Evolutionary conservation across 202 grass and related monocot genomes (phyloP).

Genomic region (Carex arenaria): DNA sequence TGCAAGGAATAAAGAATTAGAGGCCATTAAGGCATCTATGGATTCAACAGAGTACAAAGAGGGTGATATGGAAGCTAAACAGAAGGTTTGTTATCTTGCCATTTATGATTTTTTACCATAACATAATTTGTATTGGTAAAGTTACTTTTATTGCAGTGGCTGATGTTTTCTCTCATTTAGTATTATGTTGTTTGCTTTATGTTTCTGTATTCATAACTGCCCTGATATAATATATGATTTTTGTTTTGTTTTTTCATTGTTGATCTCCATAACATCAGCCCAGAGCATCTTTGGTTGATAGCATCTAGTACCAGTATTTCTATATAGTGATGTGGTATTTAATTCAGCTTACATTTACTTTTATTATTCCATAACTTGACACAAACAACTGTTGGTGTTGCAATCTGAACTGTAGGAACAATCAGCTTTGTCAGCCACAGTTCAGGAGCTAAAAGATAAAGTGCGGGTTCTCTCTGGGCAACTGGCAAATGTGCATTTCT

Average conservation of each 20-base stretch:
- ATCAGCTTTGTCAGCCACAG: constrained; percentile 40
- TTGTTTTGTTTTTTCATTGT: background rate
- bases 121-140: background rate
- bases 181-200: background rate
- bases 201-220: background rate
- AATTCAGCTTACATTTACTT: background rate
- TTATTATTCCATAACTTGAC: background rate
- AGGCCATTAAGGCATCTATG: constrained; percentile 62
- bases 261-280: background rate
- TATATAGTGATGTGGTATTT: background rate
- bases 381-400: background rate
- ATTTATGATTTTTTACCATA: background rate
- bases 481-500: constrained; percentile 65
- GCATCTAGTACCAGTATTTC: background rate
- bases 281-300: background rate
- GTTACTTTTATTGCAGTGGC: background rate
- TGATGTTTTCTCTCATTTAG: background rate
- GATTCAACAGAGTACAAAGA: constrained; percentile 63
- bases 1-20: constrained; percentile 58
- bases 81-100: constrained; percentile 46
- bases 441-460: constrained; percentile 67
- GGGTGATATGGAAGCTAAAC: constrained; percentile 74
- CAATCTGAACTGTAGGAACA: constrained; percentile 40
- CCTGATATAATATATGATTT: background rate
- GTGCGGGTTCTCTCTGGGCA: constrained; percentile 52